Evolutionary conservation across 345 rosid species (phyloP).

Genomic region (Acer yangbiense): DNA sequence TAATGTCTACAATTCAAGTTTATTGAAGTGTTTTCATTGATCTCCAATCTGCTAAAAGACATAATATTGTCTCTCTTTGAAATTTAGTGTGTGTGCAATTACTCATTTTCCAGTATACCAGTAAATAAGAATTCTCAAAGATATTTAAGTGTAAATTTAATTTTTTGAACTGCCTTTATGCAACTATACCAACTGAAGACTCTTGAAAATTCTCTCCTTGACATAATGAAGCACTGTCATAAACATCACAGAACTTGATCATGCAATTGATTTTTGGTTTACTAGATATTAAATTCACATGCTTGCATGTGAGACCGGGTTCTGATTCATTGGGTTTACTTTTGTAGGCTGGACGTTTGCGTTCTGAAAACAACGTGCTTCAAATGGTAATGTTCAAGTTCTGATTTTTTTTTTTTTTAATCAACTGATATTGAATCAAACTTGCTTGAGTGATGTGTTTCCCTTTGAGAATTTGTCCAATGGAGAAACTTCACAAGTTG

Average conservation of each 20-base stretch:
- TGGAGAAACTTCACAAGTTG: conserved; percentile 9
- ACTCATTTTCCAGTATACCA: background rate
- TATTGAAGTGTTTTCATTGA: background rate
- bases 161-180: background rate
- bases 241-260: background rate
- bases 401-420: background rate
- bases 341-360: conserved; percentile 59
- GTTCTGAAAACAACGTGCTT: conserved; percentile 74
- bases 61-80: background rate
- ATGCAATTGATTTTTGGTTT: background rate
- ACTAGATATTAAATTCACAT: conserved; percentile 3
- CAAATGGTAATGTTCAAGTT: conserved; percentile 65
- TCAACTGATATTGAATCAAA: conserved; percentile 12
- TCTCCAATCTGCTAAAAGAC: conserved; percentile 4
- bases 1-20: background rate
- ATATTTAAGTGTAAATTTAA: background rate
- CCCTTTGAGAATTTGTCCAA: conserved; percentile 6
- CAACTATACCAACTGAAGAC: background rate
- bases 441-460: conserved; percentile 8
- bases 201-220: background rate
- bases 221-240: background rate
- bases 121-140: background rate
- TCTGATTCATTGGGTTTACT: conserved; percentile 17
- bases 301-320: conserved; percentile 11
- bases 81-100: background rate